Evolutionary conservation across 345 rosid species (phyloP), one percentile per base, ranked within the genome.

Genomic region (Eucalyptus albens): DNA sequence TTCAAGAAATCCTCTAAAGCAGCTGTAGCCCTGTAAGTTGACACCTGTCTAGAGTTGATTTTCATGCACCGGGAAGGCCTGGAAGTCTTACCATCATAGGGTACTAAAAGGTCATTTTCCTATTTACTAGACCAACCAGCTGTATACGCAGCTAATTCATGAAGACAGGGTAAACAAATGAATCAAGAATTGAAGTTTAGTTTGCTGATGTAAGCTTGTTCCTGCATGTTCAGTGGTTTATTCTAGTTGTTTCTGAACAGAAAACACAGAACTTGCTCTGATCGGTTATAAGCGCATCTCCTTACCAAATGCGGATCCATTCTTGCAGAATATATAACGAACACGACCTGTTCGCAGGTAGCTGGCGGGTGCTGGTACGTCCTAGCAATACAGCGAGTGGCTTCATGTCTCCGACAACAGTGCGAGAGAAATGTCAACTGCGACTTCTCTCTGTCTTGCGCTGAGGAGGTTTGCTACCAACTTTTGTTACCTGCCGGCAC

Each of bases 291-390:
- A 37, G 13, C 15, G 11, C 15, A 19, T 72, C 45, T 33, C 8
- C 44, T 72, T 72, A 9, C 26, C 45, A 72, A 19, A 72, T 3
- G 44, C 37, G 82, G 82, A 72, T 86, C 42, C 87, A 44, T 27
- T 50, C 22, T 51, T 27, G 67, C 29, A 31, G 31, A 21, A 53
- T 6, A 13, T 17, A 15, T 56, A 16, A 55, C 1, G 8, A 59
- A 33, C 22, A 9, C 11, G 59, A 31, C 80, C 53, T 24, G 29
- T 49, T 50, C 33, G 15, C 92, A 97, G 99, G 98, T 96, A 15
- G 94, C 98, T 11, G 99, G 99, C 88, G 99, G 98, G 88, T 96
- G 98, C 89, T 97, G 99, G 99, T 96, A 97, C 89, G 98, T 96
- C 87, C 96, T 97, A 15, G 97, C 98, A 1, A 95, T 95, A 37